Evolutionary conservation across 805 yeast species (phyloP).

Genomic region (Barnettozyma wickerhamii): DNA sequence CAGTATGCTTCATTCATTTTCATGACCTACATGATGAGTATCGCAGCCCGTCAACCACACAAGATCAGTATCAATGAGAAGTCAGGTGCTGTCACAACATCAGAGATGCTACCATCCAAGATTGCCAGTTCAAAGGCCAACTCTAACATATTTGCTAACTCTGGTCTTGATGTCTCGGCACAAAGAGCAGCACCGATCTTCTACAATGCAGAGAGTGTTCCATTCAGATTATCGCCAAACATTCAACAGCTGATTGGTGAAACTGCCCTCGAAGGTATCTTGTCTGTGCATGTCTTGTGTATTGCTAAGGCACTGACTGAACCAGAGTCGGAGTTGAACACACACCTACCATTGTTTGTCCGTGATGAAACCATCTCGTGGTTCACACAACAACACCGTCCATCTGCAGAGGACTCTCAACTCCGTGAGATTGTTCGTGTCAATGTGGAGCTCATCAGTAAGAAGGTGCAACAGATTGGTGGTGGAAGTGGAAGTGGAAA

Average conservation of each 20-base stretch:
- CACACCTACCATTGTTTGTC: conserved; percentile 87
- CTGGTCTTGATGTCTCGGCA: conserved; percentile 30
- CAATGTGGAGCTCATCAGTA: conserved; percentile 80
- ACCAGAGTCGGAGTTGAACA: conserved; percentile 89
- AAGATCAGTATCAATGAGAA: conserved; percentile 78
- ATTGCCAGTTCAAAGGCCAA: conserved; percentile 46
- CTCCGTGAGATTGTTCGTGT: conserved; percentile 80
- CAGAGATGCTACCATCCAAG: conserved; percentile 93
- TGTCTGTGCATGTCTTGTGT: conserved; percentile 76
- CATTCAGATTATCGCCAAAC: conserved; percentile 95
- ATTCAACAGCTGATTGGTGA: conserved; percentile 92
- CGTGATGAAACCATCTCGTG: conserved; percentile 94
- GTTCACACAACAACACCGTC: conserved; percentile 85
- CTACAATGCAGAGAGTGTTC: conserved; percentile 88
- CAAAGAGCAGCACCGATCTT: conserved; percentile 62
- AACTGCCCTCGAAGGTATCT: conserved; percentile 86
- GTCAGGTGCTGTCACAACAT: conserved; percentile 88
- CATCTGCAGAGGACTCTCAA: conserved; percentile 79
- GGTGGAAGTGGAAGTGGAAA: conserved; percentile 44
- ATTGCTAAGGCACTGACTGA: conserved; percentile 87
- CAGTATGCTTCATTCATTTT: conserved; percentile 92
- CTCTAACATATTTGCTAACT: conserved; percentile 31
- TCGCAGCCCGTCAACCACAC: conserved; percentile 89
- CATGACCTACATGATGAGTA: conserved; percentile 91
- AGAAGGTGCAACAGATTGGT: conserved; percentile 74